A percentile compares a stretch with the other conserved stretches of the same genome.
These are phyloP conservation scores for Babesia caballi DNA, from an alignment of 169 alveolate species.

Conservation along the genomic window DNA sequence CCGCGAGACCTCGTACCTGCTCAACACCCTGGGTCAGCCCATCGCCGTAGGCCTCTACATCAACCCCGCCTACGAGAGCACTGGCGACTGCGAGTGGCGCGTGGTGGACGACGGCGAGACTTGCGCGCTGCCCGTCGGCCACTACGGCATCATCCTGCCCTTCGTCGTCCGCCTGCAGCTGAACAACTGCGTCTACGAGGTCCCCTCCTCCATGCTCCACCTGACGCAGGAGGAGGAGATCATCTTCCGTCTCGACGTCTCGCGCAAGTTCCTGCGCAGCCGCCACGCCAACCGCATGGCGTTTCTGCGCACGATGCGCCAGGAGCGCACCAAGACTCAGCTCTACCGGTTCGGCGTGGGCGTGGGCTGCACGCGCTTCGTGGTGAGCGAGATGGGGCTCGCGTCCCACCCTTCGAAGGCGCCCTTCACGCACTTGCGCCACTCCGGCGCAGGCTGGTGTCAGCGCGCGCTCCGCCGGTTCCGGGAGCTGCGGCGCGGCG, in stretches of 20 bases:
- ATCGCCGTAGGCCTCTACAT: constrained; percentile 10
- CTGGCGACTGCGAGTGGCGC: constrained; percentile 31
- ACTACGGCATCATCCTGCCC: constrained; percentile 54
- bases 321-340: not conserved
- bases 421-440: not conserved
- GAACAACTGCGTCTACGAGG: constrained; percentile 49
- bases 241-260: constrained; percentile 43
- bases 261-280: constrained; percentile 4
- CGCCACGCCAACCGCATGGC: constrained; percentile 10
- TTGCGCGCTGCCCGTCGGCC: constrained; percentile 39
- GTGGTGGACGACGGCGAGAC: constrained; percentile 40
- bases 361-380: not conserved
- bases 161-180: constrained; percentile 52
- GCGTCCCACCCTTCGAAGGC: not conserved
- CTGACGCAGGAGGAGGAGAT: constrained; percentile 40
- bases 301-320: constrained; percentile 1
- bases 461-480: not conserved
- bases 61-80: not conserved
- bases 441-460: not conserved
- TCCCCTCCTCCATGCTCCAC: constrained; percentile 46
- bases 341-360: constrained; percentile 20
- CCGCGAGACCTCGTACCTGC: constrained; percentile 22
- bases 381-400: not conserved
- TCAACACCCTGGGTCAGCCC: constrained; percentile 57
- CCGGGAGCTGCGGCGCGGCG: not conserved